phyloP scores from a whole-genome alignment of 768 basidiomycete genomes.

The Cubamyces lactineus region DNA sequence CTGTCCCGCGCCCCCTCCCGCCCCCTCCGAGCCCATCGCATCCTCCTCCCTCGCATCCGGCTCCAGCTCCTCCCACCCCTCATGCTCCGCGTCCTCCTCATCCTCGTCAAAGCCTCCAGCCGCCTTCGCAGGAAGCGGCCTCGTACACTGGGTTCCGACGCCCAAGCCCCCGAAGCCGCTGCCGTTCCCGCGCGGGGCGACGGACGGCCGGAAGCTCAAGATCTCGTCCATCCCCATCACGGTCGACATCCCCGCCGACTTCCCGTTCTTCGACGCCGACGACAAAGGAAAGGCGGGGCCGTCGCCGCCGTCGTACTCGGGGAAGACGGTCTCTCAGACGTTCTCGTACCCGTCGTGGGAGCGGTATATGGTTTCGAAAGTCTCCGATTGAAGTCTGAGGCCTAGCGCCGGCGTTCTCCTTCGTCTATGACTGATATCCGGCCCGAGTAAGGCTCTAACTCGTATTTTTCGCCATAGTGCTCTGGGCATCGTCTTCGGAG shows the following conservation, averaged over 20 bases:
- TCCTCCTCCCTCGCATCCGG: conserved; percentile 6
- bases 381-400: conserved; percentile 27
- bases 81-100: conserved; percentile 29
- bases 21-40: no score
- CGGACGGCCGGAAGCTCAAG: conserved; percentile 58
- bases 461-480: no score
- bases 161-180: conserved; percentile 48
- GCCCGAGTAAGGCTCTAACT: no score
- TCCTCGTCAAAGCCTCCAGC: conserved; percentile 19
- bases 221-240: conserved; percentile 51
- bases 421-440: no score
- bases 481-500: no score
- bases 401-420: no score
- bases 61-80: conserved; percentile 32
- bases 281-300: conserved; percentile 35
- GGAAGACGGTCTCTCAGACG: conserved; percentile 39
- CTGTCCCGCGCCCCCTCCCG: conserved; percentile 35
- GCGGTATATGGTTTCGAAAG: conserved; percentile 55
- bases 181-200: conserved; percentile 54
- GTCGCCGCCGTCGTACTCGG: conserved; percentile 32
- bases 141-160: conserved; percentile 41
- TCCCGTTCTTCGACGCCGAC: conserved; percentile 24
- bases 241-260: conserved; percentile 38
- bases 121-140: conserved; percentile 23
- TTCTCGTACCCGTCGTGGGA: conserved; percentile 67